A percentile compares a stretch with the other conserved stretches of the same genome.
phyloP scores from a whole-genome alignment of 495 filamentous ascomycete species.

The Xeromyces bisporus region DNA sequence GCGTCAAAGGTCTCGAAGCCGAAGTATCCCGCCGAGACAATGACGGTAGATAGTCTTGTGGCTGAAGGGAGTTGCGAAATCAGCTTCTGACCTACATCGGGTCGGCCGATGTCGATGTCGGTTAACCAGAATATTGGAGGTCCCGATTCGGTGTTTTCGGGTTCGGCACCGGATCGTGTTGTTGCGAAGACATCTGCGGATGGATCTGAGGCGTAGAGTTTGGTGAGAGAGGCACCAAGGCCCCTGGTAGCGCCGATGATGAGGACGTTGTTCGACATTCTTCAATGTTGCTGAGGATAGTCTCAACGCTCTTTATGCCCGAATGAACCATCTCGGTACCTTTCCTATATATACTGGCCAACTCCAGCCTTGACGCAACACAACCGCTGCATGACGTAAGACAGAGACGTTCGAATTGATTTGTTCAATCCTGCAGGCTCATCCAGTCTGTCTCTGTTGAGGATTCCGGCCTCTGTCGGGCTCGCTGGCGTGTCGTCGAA shows the following conservation, averaged over 20 bases:
- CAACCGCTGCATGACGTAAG: neutral
- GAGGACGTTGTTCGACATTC: constrained; percentile 25
- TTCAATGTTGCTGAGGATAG: no score
- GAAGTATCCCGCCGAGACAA: constrained; percentile 56
- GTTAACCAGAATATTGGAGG: constrained; percentile 30
- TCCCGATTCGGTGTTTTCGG: constrained; percentile 10
- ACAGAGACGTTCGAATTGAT: no score
- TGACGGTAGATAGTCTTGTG: constrained; percentile 35
- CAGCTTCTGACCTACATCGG: constrained; percentile 36
- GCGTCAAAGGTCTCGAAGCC: constrained; percentile 42
- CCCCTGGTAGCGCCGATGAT: constrained; percentile 53
- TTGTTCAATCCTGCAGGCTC: constrained; percentile 3
- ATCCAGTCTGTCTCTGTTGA: no score
- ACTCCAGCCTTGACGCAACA: neutral
- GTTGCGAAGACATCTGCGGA: constrained; percentile 41
- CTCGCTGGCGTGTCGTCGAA: no score
- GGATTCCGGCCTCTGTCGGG: no score
- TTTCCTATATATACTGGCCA: no score
- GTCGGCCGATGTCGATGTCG: constrained; percentile 37
- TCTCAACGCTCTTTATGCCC: no score
- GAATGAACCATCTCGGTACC: no score
- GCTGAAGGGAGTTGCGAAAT: constrained; percentile 25
- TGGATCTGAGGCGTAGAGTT: constrained; percentile 35
- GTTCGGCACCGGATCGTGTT: constrained; percentile 26
- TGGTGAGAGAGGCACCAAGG: constrained; percentile 43